A percentile compares a stretch with the other conserved stretches of the same genome.
Conservation (phyloP, 2,329 filamentous ascomycete genomes). For the Arthrobotrys megalospora region DNA sequence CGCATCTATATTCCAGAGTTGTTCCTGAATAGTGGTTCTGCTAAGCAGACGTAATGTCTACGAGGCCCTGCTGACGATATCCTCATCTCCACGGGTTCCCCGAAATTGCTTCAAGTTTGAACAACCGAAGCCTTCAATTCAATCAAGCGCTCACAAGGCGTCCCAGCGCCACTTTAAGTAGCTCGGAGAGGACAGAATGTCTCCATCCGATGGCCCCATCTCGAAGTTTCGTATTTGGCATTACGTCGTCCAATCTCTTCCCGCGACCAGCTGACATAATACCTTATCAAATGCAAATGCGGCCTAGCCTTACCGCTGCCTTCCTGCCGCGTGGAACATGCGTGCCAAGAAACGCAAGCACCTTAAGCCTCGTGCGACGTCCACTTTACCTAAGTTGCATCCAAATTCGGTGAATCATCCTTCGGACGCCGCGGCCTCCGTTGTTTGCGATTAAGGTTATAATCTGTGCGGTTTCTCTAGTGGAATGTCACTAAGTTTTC, state of each 20-base stretch:
- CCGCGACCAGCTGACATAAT: constrained; percentile 34
- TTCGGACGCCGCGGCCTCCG: constrained; percentile 56
- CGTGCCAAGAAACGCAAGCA: constrained; percentile 34
- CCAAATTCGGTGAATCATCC: constrained; percentile 41
- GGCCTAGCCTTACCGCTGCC: constrained; percentile 32
- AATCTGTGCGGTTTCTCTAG: constrained; percentile 37
- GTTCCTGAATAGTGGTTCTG: neutral
- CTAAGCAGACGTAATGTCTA: constrained; percentile 35
- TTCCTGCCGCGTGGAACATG: constrained; percentile 50
- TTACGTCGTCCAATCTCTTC: constrained; percentile 46
- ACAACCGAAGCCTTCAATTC: constrained; percentile 2
- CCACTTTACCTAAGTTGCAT: constrained; percentile 32
- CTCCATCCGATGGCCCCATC: constrained; percentile 4
- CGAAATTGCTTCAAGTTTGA: constrained; percentile 11
- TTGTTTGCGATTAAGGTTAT: constrained; percentile 32
- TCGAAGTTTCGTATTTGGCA: constrained; percentile 14
- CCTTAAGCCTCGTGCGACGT: constrained; percentile 39
- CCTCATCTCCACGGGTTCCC: constrained; percentile 8
- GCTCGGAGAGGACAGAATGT: constrained; percentile 21
- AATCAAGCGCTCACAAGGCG: constrained; percentile 2
- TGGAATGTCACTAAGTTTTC: constrained; percentile 30
- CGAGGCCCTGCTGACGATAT: constrained; percentile 35
- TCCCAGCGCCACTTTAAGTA: neutral
- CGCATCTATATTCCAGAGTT: neutral
- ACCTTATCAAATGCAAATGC: constrained; percentile 24